Evolutionary conservation across 2,329 filamentous ascomycete genomes (phyloP), one percentile per base, ranked within the genome.

Genomic region (Botryosphaeria dothidea): DNA sequence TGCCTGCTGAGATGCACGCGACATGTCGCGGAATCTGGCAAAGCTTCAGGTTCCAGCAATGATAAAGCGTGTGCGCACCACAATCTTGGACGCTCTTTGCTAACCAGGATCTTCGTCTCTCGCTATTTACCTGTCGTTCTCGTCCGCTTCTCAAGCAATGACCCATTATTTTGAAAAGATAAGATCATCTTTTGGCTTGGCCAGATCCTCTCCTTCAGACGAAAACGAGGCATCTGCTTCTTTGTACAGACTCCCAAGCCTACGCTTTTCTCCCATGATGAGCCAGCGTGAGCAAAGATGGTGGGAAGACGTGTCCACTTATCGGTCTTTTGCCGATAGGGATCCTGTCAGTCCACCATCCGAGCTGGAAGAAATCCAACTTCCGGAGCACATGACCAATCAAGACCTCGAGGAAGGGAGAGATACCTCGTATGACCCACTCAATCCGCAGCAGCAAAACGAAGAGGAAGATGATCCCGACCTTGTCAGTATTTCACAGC

Each of bases 311-410:
- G 52, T 57, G 5, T 57, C 52, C 6, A 29, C 52, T 2, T 57
- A 57, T 23, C 52, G 36, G 8, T 57, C 52, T 11, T 57, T 43
- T n/a, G 52, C 52, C 34, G 36, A 43, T 9, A 29, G 23, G 17
- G 21, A 41, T 4, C 52, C 52, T 66, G 13, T 67, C 67, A 31
- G 69, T 15, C 52, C 52, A 8, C 13, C 23, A 3, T 56, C 51
- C 1, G 52, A 57, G 13, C 21, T 27, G 3, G 51, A 36, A 3
- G 21, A 27, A 3, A 17, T n/a, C 1, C 13, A 19, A 15, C 36
- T 57, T 3, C 36, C 34, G 4, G 15, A 43, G 1, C 52, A 21
- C 3, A 38, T 49, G 46, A 34, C 7, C 17, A 41, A 41, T 11
- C 52, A 41, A n/a, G 36, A 43, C 3, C 5, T 57, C 1, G 52